Evolutionary conservation across 768 basidiomycete species (phyloP), one percentile per base, ranked within the genome.

Genomic region (Leccinellum albellum): DNA sequence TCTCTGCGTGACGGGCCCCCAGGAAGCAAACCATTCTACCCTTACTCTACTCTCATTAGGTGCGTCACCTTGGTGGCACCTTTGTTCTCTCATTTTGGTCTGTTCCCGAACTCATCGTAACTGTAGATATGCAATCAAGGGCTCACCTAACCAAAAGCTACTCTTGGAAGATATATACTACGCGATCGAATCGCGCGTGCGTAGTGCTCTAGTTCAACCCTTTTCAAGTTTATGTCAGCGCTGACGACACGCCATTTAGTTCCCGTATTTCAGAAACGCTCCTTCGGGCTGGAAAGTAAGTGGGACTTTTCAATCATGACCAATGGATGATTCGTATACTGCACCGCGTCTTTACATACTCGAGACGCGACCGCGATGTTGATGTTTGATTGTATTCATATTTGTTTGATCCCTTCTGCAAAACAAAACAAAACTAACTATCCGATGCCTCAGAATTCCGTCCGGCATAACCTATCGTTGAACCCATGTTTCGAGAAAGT

Each of bases 401-500:
- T 80, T 84, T 83, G 81, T 83, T 80, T 82, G 73, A 61, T 65
- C 67, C 32, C 53, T 29, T 48, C 59, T 55, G 52, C 65, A 65
- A 61, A 68, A 64, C 67, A 73, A 66, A 64, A 62, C 64, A 66
- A 53, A 60, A 66, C 63, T 72, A 35, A 73, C 50, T 46, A 29
- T 28, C 37, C n/a, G 37, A 40, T 40, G 20, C 37, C n/a, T 40
- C 66, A 94, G 91, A 94, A 94, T 69, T 93, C 91, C 42, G 91
- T 94, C 61, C 87, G 91, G 49, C 91, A 94, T 72, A 94, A 94
- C 65, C 81, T 94, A 24, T 94, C 91, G 6, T 79, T 94, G 59
- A 94, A 94, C 63, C 91, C 91, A 51, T 94, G 90, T 67, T 94
- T 94, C 65, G 89, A 92, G 73, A 94, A 94, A 73, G 88, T 93